Evolutionary conservation across 2,329 filamentous ascomycete genomes (phyloP), one percentile per base, ranked within the genome.

Genomic region (Thermoascus crustaceus): DNA sequence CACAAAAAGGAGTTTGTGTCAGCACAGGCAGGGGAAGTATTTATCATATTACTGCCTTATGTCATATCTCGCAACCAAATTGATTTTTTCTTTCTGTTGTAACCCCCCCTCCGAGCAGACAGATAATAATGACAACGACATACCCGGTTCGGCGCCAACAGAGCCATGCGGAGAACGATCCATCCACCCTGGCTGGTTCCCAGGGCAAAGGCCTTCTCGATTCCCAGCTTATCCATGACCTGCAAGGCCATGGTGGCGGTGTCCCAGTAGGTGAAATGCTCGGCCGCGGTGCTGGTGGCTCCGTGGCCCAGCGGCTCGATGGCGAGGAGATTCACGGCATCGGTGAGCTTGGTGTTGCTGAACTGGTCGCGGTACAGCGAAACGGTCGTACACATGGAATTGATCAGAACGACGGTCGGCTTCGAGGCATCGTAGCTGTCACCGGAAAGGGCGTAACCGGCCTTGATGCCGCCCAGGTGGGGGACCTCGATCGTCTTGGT

Each of bases 211-310:
- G 58, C 54, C 43, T 61, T 64, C 13, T 56, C 41, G 5, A 68
- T 55, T 0, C 53, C 54, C 10, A 68, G 39, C n/a, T 58, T 60
- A 25, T 72, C 64, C 60, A 75, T 61, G 3, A 71, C 68, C 55
- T 76, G 71, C 37, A 53, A 26, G 7, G 66, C 63, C 63, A 75
- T 68, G 32, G 61, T 58, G 7, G 66, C 66, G 1, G 64, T 64
- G 44, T 70, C 67, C 68, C 68, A 71, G 45, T 71, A 71, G 4
- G 68, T 71, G 44, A 59, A 71, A 33, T 66, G 55, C 41, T 64
- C 59, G 3, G 45, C 42, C 23, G 55, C 54, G 10, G 58, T 55
- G 5, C 57, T 49, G 7, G 67, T 71, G 33, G 63, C 50, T 5
- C 68, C 67, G 45, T 71, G 67, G 13, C 68, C 68, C 4, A 71